These are phyloP conservation scores for Chlamydomonas reinhardtii DNA, from an alignment of 163 green algal species.

Conservation along the genomic window DNA sequence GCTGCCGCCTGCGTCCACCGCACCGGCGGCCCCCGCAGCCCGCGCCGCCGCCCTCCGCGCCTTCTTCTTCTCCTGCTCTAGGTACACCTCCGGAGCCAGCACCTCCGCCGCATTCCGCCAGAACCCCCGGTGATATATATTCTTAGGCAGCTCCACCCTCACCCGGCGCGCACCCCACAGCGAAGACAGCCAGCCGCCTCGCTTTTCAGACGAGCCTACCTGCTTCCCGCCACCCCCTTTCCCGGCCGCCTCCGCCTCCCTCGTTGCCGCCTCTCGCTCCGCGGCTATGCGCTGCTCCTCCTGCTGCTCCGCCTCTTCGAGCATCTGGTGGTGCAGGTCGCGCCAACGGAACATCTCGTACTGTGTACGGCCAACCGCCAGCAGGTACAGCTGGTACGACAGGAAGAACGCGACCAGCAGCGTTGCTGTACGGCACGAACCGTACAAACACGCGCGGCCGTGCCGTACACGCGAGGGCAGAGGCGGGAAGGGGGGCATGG, in stretches of 20 bases:
- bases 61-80: background rate
- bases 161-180: too few species aligned
- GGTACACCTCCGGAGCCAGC: conserved; percentile 5
- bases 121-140: conserved; percentile 41
- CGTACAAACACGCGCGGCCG: too few species aligned
- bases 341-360: conserved; percentile 39
- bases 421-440: background rate
- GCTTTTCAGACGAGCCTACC: background rate
- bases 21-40: background rate
- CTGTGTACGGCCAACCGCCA: conserved; percentile 46
- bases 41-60: background rate
- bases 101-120: conserved; percentile 11
- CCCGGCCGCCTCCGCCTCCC: background rate
- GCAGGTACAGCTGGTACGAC: conserved; percentile 59
- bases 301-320: background rate
- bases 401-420: conserved; percentile 51
- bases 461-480: too few species aligned
- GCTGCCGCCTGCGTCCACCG: background rate
- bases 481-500: background rate
- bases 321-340: conserved; percentile 40
- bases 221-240: background rate
- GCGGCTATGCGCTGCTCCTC: background rate
- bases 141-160: background rate
- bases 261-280: background rate
- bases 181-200: background rate